phyloP scores from a whole-genome alignment of 129 eudicot genomes.

The Oenanthe sinensis region DNA sequence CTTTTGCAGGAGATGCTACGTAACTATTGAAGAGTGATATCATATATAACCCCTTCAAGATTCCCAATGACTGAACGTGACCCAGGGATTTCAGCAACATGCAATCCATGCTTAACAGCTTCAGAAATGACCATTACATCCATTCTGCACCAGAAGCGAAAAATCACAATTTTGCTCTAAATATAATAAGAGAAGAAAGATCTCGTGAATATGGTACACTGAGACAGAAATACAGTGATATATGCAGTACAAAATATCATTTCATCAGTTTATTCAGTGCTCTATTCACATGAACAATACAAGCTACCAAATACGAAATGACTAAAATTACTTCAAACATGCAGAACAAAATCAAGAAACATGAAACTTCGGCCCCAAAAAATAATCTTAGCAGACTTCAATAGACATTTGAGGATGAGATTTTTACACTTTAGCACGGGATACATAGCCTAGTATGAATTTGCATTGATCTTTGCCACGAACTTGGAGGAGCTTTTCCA shows the following conservation, averaged over 20 bases:
- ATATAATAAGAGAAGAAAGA: background rate
- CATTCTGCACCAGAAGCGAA: conserved; percentile 43
- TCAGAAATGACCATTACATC: conserved; percentile 62
- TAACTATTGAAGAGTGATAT: conserved; percentile 33
- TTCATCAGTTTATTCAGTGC: background rate
- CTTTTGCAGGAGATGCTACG: background rate
- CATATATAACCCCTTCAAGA: conserved; percentile 67
- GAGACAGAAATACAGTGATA: background rate
- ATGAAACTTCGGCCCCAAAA: background rate
- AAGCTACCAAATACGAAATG: background rate
- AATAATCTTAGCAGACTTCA: background rate
- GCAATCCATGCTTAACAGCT: conserved; percentile 61
- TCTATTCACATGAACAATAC: background rate
- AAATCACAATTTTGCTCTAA: background rate
- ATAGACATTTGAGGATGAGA: conserved; percentile 4
- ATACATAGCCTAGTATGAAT: conserved; percentile 73
- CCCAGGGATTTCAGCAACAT: conserved; percentile 58
- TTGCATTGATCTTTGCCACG: conserved; percentile 45
- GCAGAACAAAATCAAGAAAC: background rate
- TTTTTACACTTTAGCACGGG: conserved; percentile 80
- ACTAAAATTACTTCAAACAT: background rate
- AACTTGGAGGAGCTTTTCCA: conserved; percentile 51
- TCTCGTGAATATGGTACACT: background rate
- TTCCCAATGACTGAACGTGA: conserved; percentile 49
- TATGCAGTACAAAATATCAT: background rate